Percentiles rank a stretch among this genome's conserved stretches.
Evolutionary conservation across 2,329 filamentous ascomycete genomes (phyloP).

Genomic region (Fusarium foetens): DNA sequence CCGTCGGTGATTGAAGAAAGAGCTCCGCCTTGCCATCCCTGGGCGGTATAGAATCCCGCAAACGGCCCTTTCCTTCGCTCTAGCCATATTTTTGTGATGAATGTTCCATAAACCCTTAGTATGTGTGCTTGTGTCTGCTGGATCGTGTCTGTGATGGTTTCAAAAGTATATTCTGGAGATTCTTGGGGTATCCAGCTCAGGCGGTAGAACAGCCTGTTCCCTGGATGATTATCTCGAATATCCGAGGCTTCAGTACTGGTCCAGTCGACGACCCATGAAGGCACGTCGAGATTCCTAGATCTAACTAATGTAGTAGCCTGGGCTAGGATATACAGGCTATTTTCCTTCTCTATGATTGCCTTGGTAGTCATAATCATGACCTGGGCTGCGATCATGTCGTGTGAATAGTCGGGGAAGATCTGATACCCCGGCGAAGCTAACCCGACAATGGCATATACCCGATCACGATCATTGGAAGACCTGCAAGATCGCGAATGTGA

Average conservation of each 20-base stretch:
- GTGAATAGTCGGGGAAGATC: accelerated
- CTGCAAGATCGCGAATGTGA: accelerated
- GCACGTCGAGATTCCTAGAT: accelerated
- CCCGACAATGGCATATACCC: not conserved
- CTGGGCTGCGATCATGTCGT: accelerated
- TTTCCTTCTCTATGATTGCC: not conserved
- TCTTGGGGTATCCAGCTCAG: not conserved
- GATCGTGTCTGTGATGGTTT: accelerated
- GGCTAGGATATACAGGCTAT: accelerated
- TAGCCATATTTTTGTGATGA: accelerated
- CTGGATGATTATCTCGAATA: not conserved
- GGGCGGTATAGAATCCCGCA: accelerated
- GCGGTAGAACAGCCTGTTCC: accelerated
- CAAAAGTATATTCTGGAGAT: accelerated
- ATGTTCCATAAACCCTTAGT: not conserved
- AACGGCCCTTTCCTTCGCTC: accelerated
- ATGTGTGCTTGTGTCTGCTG: accelerated
- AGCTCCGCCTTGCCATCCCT: accelerated
- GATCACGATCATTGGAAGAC: not conserved
- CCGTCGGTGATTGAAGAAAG: accelerated
- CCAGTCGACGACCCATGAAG: not conserved
- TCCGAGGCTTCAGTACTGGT: accelerated
- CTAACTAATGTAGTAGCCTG: accelerated
- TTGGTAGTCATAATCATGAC: not conserved
- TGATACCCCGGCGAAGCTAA: accelerated